Evolutionary conservation across 2,329 filamentous ascomycete species (phyloP).

Genomic region (Periconia sp.): DNA sequence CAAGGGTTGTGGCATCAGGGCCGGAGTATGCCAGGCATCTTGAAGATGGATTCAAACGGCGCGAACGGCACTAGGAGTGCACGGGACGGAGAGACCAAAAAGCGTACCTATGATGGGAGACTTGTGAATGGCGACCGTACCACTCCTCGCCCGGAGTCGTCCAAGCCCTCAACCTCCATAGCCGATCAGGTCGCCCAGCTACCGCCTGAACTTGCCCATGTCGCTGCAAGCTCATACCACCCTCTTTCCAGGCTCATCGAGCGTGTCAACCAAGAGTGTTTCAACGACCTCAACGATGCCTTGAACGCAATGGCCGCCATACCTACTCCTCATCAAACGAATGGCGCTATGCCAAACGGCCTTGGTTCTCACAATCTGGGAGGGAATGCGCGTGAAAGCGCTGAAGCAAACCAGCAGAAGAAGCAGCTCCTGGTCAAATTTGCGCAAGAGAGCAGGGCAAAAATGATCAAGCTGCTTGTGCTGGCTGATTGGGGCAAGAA

Average conservation of each 20-base stretch:
- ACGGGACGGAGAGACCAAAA: conserved; percentile 33
- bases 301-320: conserved; percentile 71
- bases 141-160: conserved; percentile 12
- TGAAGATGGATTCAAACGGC: conserved; percentile 51
- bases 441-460: conserved; percentile 75
- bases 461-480: conserved; percentile 91
- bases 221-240: conserved; percentile 70
- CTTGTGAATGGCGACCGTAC: conserved; percentile 32
- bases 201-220: conserved; percentile 63
- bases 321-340: conserved; percentile 59
- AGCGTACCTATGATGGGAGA: conserved; percentile 32
- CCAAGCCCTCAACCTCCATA: conserved; percentile 2
- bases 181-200: conserved; percentile 31
- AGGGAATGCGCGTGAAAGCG: conserved; percentile 32
- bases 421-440: conserved; percentile 76
- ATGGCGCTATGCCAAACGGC: conserved; percentile 44
- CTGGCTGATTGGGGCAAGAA: conserved; percentile 83
- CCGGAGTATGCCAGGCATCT: conserved; percentile 51
- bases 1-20: conserved; percentile 28
- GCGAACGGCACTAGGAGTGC: conserved; percentile 34
- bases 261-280: conserved; percentile 79
- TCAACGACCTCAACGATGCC: conserved; percentile 72
- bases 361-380: conserved; percentile 25
- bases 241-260: conserved; percentile 74
- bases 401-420: conserved; percentile 53